These are phyloP conservation scores for Hypomyces rosellus DNA, from an alignment of 2,329 filamentous ascomycete genomes.

Conservation along the genomic window DNA sequence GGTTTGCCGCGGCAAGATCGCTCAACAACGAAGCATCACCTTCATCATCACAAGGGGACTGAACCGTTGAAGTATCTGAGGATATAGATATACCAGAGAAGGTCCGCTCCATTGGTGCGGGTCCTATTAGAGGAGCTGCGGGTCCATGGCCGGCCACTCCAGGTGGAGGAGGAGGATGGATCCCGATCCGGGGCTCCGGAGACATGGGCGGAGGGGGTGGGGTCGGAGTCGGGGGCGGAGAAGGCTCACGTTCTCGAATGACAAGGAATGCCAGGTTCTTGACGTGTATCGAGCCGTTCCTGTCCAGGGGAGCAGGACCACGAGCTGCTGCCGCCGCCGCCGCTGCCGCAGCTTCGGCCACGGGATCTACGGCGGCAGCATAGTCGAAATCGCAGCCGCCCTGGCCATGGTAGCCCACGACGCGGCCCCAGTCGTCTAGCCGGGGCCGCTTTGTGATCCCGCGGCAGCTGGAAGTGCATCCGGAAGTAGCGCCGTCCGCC, in stretches of 20 bases:
- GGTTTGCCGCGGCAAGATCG: slow-evolving; percentile 42
- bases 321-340: neutral
- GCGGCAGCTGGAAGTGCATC: slow-evolving; percentile 5
- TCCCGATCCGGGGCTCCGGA: slow-evolving; percentile 16
- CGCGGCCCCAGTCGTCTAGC: slow-evolving; percentile 11
- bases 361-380: neutral
- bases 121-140: neutral
- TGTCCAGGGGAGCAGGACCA: neutral
- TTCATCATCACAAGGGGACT: slow-evolving; percentile 24
- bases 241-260: slow-evolving; percentile 28
- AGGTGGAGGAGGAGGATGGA: slow-evolving; percentile 14
- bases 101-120: slow-evolving; percentile 39
- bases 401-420: slow-evolving; percentile 7
- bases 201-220: slow-evolving; percentile 14
- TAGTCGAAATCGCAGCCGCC: slow-evolving; percentile 1
- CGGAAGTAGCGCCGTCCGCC: slow-evolving; percentile 3
- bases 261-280: slow-evolving; percentile 32
- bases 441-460: slow-evolving; percentile 11
- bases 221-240: slow-evolving; percentile 10
- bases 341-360: slow-evolving; percentile 1
- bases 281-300: slow-evolving; percentile 22
- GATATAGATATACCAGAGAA: slow-evolving; percentile 44
- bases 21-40: slow-evolving; percentile 28
- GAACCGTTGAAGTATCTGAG: slow-evolving; percentile 30
- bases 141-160: neutral